These are phyloP conservation scores for Yarrowia sp. DNA, from an alignment of 805 yeast genomes.

Conservation along the genomic window DNA sequence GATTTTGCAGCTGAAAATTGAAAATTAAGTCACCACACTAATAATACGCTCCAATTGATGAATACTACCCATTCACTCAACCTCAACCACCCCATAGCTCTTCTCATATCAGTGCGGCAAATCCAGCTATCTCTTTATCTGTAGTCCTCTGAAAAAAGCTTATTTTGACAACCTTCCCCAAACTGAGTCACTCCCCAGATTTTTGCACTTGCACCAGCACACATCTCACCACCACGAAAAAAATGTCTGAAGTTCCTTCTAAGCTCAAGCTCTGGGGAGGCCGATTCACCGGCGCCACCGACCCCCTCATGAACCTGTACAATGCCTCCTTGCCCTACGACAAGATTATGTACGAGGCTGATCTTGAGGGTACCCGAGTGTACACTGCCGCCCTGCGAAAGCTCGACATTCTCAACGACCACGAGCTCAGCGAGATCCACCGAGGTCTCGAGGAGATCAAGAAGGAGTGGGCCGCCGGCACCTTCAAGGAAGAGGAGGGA, in stretches of 20 bases:
- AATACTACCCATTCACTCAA: too few species aligned
- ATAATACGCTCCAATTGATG: too few species aligned
- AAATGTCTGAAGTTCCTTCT: slow-evolving; percentile 36
- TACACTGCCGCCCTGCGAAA: slow-evolving; percentile 85
- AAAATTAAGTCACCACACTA: too few species aligned
- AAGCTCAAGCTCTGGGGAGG: slow-evolving; percentile 95
- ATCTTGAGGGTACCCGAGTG: slow-evolving; percentile 88
- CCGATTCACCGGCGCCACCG: slow-evolving; percentile 91
- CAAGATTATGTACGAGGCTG: slow-evolving; percentile 90
- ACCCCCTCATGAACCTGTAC: slow-evolving; percentile 95
- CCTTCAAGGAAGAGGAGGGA: slow-evolving; percentile 73
- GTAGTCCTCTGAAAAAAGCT: neutral
- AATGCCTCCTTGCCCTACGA: slow-evolving; percentile 97
- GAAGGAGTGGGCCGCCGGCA: slow-evolving; percentile 74
- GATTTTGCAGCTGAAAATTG: too few species aligned
- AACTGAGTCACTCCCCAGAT: slow-evolving; percentile 24
- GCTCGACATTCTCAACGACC: slow-evolving; percentile 66
- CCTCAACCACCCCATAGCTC: neutral
- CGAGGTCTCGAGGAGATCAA: slow-evolving; percentile 70
- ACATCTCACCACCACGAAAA: neutral
- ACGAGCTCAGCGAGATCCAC: slow-evolving; percentile 80
- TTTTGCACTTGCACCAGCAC: neutral
- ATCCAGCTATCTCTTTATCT: neutral
- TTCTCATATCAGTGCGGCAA: neutral
- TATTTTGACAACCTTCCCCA: slow-evolving; percentile 1